phyloP scores from a whole-genome alignment of 306 rosid species.

The Vachellia collinsii region DNA sequence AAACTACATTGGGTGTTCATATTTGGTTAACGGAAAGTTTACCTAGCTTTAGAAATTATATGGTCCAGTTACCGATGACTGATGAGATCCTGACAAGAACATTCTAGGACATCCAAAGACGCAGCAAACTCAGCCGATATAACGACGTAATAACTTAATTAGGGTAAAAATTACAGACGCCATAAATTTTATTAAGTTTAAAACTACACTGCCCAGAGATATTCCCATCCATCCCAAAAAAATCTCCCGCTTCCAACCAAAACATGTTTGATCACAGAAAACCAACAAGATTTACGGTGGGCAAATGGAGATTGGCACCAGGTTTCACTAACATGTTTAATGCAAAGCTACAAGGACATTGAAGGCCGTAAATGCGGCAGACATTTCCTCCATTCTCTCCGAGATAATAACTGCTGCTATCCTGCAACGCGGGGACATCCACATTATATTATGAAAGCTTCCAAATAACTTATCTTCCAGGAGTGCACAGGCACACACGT shows the following conservation, averaged over 20 bases:
- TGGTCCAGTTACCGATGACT: not conserved
- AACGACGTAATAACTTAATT: constrained; percentile 26
- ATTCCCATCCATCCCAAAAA: constrained; percentile 37
- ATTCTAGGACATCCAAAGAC: not conserved
- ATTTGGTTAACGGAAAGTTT: not conserved
- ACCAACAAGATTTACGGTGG: not conserved
- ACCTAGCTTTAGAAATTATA: not conserved
- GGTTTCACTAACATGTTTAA: constrained; percentile 31
- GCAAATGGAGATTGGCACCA: constrained; percentile 39
- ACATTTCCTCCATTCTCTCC: constrained; percentile 31
- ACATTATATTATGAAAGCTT: not conserved
- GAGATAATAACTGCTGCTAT: not conserved
- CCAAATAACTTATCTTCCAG: not conserved
- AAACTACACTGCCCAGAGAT: constrained; percentile 27
- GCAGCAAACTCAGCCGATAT: not conserved
- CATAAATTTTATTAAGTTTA: constrained; percentile 41
- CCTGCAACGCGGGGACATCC: constrained; percentile 32
- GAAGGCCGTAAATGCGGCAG: constrained; percentile 31
- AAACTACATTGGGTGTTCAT: not conserved
- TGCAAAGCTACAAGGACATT: constrained; percentile 33
- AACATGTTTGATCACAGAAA: constrained; percentile 20
- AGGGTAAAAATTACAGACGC: constrained; percentile 26
- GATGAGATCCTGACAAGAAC: not conserved
- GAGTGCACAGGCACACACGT: not conserved
- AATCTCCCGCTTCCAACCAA: constrained; percentile 48